Percentiles rank a stretch among this genome's conserved stretches.
phyloP scores from a whole-genome alignment of 371 early-diverging fungal genomes.

The Fennellomyces sp. region DNA sequence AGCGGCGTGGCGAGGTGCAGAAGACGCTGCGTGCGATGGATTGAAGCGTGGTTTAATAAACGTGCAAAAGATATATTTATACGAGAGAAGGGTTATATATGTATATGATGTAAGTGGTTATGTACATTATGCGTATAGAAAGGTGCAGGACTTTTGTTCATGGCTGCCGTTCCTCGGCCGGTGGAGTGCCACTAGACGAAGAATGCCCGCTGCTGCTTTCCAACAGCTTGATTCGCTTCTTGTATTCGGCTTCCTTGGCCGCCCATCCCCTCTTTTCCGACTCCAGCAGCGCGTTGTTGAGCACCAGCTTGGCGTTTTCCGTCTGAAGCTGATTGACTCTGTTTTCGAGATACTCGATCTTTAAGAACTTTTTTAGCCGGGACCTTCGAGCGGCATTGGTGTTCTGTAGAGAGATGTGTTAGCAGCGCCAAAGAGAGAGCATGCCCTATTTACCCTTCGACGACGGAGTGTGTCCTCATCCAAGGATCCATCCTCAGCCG shows the following conservation, averaged over 20 bases:
- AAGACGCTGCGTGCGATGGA: constrained; percentile 26
- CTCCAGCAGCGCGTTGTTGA: constrained; percentile 74
- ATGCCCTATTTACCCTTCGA: constrained; percentile 30
- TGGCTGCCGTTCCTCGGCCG: not conserved
- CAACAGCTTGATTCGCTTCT: constrained; percentile 65
- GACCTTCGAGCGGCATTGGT: constrained; percentile 94
- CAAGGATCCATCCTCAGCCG: constrained; percentile 42
- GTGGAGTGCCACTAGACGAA: not conserved
- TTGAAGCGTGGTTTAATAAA: constrained; percentile 5
- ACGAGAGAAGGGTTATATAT: not conserved
- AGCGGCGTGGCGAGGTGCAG: constrained; percentile 30
- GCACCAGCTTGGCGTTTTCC: constrained; percentile 71
- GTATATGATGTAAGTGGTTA: constrained; percentile 1
- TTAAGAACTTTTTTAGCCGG: constrained; percentile 82
- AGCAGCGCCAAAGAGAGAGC: not conserved
- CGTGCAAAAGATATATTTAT: not conserved
- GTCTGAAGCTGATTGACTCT: constrained; percentile 75
- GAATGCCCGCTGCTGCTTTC: constrained; percentile 38
- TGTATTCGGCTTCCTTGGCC: constrained; percentile 70
- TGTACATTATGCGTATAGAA: not conserved
- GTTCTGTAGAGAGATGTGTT: constrained; percentile 57
- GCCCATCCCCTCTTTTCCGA: constrained; percentile 63
- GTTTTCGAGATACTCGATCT: constrained; percentile 81
- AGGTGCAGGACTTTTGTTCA: not conserved
- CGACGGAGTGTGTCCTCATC: constrained; percentile 49